Base-by-base conservation (phyloP, 768 basidiomycete genomes). In the Lentinula guzmanii region DNA sequence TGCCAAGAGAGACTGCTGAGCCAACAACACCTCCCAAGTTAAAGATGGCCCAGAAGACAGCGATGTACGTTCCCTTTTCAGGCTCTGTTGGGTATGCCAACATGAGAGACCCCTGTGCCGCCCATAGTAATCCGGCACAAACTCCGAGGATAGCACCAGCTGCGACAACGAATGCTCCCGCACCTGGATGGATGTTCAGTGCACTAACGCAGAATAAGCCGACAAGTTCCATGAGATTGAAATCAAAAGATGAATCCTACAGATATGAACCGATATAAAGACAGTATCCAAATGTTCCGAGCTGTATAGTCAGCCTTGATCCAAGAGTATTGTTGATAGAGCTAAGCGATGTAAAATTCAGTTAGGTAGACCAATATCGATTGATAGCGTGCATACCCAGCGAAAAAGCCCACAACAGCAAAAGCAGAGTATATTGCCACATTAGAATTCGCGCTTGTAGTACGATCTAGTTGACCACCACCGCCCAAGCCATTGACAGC, bases 41-140 rank as follows among this genome's bases (percentile, higher is more conserved):
- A 76, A 94, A 93, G 63, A 93, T 89, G 48, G 81, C 74, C 91
- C 91, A 93, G 74, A 93, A 93, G 51, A 91, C 83, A 43, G 81
- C 86, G 56, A 93, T 91, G 72, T 81, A 92, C 35, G 73, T 75
- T 15, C 91, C 91, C 71, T 93, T 93, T 70, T 93, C 83, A 51
- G 72, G 68, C 70, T 93, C 91, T 0, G 89, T 91, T 0, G 91
- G 89, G 71, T 93, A 93, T 4, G 89, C 84, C 71, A 94, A 74
- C 86, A 93, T 92, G 62, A 93, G 75, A 16, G 84, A 86, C n/a
- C 90, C 92, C 67, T 93, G 91, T 0, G 90, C 89, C 0, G 90
- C 87, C 91, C 91, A 93, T 7, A 93, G 75, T 48, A 93, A 68
- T 15, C 79, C 82, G 13, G 83, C 53, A 37, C 87, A 90, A 53